Evolutionary conservation across 305 asterid genomes (phyloP).

Genomic region (Solanum hybrid): DNA sequence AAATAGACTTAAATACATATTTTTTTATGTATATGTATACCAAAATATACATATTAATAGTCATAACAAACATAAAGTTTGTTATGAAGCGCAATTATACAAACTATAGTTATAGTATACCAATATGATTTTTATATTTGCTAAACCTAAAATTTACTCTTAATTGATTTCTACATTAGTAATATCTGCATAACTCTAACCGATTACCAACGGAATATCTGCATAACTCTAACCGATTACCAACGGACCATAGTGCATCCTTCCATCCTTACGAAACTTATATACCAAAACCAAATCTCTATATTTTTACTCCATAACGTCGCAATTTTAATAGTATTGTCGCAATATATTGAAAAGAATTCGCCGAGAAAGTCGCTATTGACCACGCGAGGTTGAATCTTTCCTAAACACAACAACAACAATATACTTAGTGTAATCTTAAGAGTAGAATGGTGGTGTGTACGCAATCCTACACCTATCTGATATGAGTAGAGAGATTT

Average conservation of each 20-base stretch:
- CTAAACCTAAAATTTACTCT: no score
- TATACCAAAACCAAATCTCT: background rate
- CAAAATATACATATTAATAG: no score
- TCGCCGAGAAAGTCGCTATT: background rate
- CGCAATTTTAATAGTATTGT: background rate
- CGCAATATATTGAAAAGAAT: background rate
- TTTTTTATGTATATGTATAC: no score
- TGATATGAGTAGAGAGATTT: background rate
- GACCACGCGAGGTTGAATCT: background rate
- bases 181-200: background rate
- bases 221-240: background rate
- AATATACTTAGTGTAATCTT: background rate
- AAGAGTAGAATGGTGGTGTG: accelerated
- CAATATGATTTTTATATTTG: no score
- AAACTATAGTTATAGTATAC: no score
- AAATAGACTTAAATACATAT: no score
- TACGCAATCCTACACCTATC: background rate
- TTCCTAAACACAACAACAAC: background rate
- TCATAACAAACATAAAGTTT: no score
- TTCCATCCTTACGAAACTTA: background rate
- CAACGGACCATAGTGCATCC: background rate
- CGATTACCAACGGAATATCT: accelerated
- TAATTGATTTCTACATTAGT: no score
- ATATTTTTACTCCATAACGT: background rate
- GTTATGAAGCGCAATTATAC: no score